Evolutionary conservation across 805 yeast genomes (phyloP).

Genomic region (Ogataea philodendri): DNA sequence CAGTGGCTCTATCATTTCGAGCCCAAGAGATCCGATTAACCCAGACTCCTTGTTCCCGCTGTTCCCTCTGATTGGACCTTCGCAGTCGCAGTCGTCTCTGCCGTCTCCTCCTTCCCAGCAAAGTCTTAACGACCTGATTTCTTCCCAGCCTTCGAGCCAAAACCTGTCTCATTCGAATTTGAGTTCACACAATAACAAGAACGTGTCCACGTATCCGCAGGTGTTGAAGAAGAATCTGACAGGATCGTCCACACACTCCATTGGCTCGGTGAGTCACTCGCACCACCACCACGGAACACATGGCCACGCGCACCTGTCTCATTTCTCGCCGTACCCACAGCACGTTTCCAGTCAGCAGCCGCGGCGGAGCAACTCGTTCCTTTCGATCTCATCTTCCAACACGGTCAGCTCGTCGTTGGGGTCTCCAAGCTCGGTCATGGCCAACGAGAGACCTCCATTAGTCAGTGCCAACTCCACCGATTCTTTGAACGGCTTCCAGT

Average conservation of each 20-base stretch:
- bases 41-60: constrained; percentile 35
- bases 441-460: constrained; percentile 29
- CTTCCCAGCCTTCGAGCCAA: constrained; percentile 14
- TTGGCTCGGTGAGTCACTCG: constrained; percentile 18
- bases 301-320: constrained; percentile 25
- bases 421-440: constrained; percentile 22
- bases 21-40: constrained; percentile 22
- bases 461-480: constrained; percentile 25
- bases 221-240: constrained; percentile 25
- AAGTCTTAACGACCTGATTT: constrained; percentile 14
- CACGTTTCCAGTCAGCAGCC: constrained; percentile 18
- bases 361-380: constrained; percentile 23
- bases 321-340: constrained; percentile 29
- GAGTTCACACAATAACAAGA: constrained; percentile 21
- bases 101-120: constrained; percentile 19
- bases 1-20: constrained; percentile 18
- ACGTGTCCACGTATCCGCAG: constrained; percentile 13
- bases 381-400: constrained; percentile 29
- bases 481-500: constrained; percentile 26
- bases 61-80: constrained; percentile 35
- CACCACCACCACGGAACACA: constrained; percentile 25
- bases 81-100: constrained; percentile 20
- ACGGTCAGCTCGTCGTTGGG: constrained; percentile 25
- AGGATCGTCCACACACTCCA: constrained; percentile 31
- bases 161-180: constrained; percentile 25